Conservation (phyloP, 2,329 filamentous ascomycete species). For the Epichloe scottii region DNA sequence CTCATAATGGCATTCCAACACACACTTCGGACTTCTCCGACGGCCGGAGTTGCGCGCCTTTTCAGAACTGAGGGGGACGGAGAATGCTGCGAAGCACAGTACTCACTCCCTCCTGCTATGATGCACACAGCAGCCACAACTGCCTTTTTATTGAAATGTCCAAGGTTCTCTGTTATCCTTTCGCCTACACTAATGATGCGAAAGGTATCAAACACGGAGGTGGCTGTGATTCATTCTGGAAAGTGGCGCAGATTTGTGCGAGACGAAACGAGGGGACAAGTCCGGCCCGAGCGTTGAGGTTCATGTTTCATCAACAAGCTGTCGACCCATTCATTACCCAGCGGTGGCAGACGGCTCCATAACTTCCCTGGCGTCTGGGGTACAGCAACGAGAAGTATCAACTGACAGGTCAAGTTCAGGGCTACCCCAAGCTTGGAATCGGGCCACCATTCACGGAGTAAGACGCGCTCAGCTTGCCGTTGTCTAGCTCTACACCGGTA, state of each 20-base stretch:
- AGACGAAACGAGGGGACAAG: background rate
- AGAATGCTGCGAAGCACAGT: background rate
- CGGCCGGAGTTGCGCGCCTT: background rate
- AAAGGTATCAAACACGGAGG: background rate
- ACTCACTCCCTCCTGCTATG: background rate
- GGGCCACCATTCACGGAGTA: background rate
- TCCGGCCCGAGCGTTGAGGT: background rate
- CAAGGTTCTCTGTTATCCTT: no score
- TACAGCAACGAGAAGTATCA: background rate
- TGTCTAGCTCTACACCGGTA: background rate
- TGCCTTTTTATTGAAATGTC: background rate
- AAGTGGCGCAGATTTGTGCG: background rate
- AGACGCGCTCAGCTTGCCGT: background rate
- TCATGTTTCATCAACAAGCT: background rate
- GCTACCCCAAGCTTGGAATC: background rate
- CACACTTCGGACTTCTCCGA: background rate
- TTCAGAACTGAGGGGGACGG: background rate
- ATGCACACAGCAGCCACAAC: background rate
- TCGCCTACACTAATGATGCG: background rate
- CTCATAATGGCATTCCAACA: background rate
- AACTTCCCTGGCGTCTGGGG: background rate
- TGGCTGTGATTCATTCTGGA: background rate
- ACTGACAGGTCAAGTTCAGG: conserved; percentile 2
- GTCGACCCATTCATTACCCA: background rate
- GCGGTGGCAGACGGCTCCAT: background rate